Evolutionary conservation across 768 basidiomycete genomes (phyloP), one percentile per base, ranked within the genome.

Genomic region (Termitomyces sp.): DNA sequence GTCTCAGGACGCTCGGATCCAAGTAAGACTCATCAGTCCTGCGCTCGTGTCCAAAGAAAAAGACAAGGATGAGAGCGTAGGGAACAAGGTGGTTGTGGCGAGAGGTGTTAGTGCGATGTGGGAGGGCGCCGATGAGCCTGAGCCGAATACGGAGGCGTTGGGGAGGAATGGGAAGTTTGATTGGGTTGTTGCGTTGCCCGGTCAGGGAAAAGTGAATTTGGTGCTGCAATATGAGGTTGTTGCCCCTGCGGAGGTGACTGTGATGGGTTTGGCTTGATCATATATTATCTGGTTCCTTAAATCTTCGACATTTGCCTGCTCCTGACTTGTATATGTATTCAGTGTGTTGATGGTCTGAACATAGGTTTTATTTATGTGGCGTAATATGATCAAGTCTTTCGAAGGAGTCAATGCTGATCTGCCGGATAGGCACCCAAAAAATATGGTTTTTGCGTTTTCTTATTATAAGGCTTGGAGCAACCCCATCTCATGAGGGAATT

Each of bases 91-190:
- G 22, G 45, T 20, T 12, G 59, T 69, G 7, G 48, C 49, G 32
- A 49, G 53, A n/a, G 68, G 64, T 0, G 62, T 68, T 3, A 40
- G 47, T 14, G 70, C 68, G 49, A 59, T 66, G 49, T 68, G 66
- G 70, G 65, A 68, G 9, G 69, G 68, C 5, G 62, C 64, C 0
- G 67, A 70, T 33, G 64, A 63, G 49, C 5, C 34, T 57, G 1
- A 65, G 60, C 10, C 40, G 24, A 7, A 64, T 49, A 50, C 52
- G 55, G 47, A 47, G 34, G 16, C 13, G 22, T 18, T 51, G 20
- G 57, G 54, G 36, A 52, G 42, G 53, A 57, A 67, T 37, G 69
- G 69, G 18, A 47, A 39, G 42, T 39, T 55, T 30, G 14, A 7
- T 27, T 55, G 42, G 42, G n/a, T 33, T 9, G 43, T 42, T 45